Conservation (phyloP, 768 basidiomycete genomes). For the Phylloporus rhodoxanthus region DNA sequence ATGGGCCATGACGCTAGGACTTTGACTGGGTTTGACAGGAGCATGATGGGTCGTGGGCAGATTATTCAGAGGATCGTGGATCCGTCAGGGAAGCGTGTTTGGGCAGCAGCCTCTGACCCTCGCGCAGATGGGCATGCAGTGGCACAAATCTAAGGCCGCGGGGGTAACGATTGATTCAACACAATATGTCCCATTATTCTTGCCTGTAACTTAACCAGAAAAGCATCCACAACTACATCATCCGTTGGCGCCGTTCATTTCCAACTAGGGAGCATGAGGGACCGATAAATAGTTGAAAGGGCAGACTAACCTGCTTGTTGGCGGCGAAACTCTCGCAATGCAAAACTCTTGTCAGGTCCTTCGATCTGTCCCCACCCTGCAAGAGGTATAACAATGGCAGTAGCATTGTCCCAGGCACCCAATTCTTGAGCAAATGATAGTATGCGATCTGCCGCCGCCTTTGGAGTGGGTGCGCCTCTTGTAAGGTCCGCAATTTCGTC, state of each 20-base stretch:
- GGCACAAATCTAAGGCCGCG: slow-evolving; percentile 59
- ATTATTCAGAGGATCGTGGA: slow-evolving; percentile 78
- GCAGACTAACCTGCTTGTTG: slow-evolving; percentile 49
- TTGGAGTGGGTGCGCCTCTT: slow-evolving; percentile 63
- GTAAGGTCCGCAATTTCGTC: slow-evolving; percentile 92
- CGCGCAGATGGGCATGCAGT: slow-evolving; percentile 85
- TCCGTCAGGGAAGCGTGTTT: slow-evolving; percentile 65
- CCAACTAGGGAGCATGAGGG: slow-evolving; percentile 41
- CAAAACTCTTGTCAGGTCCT: slow-evolving; percentile 78
- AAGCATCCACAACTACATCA: slow-evolving; percentile 46
- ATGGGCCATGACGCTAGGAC: slow-evolving; percentile 85
- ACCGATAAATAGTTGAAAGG: neutral
- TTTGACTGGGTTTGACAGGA: slow-evolving; percentile 54
- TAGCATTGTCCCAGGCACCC: slow-evolving; percentile 82
- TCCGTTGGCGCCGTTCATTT: slow-evolving; percentile 51
- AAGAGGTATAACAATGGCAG: slow-evolving; percentile 85
- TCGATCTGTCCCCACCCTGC: slow-evolving; percentile 83
- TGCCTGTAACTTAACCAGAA: neutral
- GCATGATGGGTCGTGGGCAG: slow-evolving; percentile 78
- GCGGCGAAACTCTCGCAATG: slow-evolving; percentile 74
- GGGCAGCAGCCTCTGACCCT: slow-evolving; percentile 92
- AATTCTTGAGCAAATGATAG: slow-evolving; percentile 83
- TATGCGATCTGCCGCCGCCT: slow-evolving; percentile 75
- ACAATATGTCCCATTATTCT: neutral
- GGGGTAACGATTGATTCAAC: neutral